phyloP scores from a whole-genome alignment of 169 alveolate species.

The Ichthyophthirius multifiliis region DNA sequence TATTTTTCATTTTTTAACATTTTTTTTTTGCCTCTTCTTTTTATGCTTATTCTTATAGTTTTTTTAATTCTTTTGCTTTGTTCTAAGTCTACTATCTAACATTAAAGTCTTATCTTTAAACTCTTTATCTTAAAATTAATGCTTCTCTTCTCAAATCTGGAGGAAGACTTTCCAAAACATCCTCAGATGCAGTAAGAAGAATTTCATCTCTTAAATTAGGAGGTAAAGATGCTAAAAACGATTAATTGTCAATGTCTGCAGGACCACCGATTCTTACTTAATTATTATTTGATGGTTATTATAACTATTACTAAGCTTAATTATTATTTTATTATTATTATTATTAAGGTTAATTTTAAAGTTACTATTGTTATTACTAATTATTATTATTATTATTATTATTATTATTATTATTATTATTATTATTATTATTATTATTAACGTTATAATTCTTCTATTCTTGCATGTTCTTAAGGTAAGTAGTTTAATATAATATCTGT shows the following conservation, averaged over 20 bases:
- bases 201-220: constrained; percentile 80
- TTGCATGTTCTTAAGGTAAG: not conserved
- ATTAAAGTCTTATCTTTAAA: not conserved
- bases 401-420: not conserved
- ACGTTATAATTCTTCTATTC: not conserved
- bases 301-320: too few species aligned
- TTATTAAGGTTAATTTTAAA: too few species aligned
- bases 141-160: constrained; percentile 74
- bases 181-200: constrained; percentile 71
- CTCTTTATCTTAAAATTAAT: constrained; percentile 1
- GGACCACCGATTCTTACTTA: constrained; percentile 8
- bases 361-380: too few species aligned
- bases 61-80: not conserved
- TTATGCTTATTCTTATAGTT: not conserved
- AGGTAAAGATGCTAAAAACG: constrained; percentile 73
- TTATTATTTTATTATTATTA: too few species aligned
- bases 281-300: too few species aligned
- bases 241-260: constrained; percentile 67
- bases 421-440: not conserved
- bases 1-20: not conserved
- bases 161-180: constrained; percentile 65
- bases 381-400: not conserved
- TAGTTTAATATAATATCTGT: not conserved
- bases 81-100: not conserved
- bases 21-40: not conserved